Conservation (phyloP, 441 rosid genomes). For the Raphanus hybrid region DNA sequence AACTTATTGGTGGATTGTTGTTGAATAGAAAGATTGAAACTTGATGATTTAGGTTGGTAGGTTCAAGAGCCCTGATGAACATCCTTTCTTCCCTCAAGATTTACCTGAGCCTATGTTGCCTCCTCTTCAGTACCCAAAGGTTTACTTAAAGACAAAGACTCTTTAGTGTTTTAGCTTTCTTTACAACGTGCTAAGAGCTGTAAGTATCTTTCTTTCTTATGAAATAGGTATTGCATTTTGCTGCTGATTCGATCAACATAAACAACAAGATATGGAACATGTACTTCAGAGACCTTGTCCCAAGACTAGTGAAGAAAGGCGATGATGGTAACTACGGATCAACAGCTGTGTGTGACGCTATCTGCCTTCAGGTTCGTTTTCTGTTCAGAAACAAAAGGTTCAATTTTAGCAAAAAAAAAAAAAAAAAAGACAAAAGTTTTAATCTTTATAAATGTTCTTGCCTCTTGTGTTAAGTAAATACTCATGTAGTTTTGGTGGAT, state of each 20-base stretch:
- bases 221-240: constrained; percentile 72
- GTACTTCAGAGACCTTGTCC: constrained; percentile 86
- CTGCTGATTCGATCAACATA: constrained; percentile 80
- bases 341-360: constrained; percentile 88
- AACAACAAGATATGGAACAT: constrained; percentile 80
- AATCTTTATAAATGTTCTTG: not conserved
- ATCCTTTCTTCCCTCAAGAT: constrained; percentile 81
- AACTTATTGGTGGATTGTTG: not conserved
- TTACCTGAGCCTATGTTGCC: constrained; percentile 82
- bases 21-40: constrained; percentile 1
- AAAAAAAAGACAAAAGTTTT: not conserved
- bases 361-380: constrained; percentile 73
- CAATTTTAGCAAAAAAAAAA: not conserved
- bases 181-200: not conserved
- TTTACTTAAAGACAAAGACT: constrained; percentile 38
- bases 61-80: constrained; percentile 94
- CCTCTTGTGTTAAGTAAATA: not conserved
- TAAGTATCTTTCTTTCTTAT: not conserved
- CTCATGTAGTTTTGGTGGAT: constrained; percentile 17
- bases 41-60: constrained; percentile 70
- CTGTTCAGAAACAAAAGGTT: not conserved
- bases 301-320: constrained; percentile 79
- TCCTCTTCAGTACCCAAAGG: constrained; percentile 86
- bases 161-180: not conserved
- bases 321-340: constrained; percentile 95